A percentile compares a stretch with the other conserved stretches of the same genome.
phyloP scores from a whole-genome alignment of 164 flowering plant genomes.

The Berberis vulgaris region DNA sequence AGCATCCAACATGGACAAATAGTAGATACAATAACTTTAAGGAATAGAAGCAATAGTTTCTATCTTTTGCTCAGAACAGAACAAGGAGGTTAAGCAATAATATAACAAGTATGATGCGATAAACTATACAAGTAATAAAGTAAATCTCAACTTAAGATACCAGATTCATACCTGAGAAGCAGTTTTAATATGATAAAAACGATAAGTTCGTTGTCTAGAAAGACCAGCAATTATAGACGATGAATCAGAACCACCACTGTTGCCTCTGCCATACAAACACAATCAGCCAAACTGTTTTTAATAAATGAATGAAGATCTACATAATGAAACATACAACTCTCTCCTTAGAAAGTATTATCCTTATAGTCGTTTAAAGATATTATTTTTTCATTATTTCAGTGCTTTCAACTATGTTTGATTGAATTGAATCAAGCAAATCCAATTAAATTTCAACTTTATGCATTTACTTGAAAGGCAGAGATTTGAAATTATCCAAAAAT shows the following conservation, averaged over 20 bases:
- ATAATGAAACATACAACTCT: neutral
- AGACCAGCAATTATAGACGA: slow-evolving; percentile 20
- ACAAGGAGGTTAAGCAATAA: too few species aligned
- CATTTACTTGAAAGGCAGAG: neutral
- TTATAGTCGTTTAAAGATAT: neutral
- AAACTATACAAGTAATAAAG: too few species aligned
- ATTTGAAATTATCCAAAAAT: neutral
- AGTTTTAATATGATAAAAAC: slow-evolving; percentile 60
- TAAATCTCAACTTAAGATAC: neutral
- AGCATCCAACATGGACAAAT: too few species aligned
- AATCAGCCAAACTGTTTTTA: slow-evolving; percentile 1
- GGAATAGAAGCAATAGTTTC: too few species aligned
- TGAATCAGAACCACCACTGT: slow-evolving; percentile 19
- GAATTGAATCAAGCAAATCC: neutral
- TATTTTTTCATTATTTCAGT: neutral
- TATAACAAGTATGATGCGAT: too few species aligned
- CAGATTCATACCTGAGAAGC: slow-evolving; percentile 34
- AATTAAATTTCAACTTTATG: neutral
- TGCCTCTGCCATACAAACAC: slow-evolving; percentile 22
- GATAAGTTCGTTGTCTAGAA: slow-evolving; percentile 25
- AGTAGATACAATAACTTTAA: too few species aligned
- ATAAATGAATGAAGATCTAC: neutral
- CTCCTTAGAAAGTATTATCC: neutral
- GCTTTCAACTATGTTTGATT: neutral
- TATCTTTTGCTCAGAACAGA: too few species aligned